Evolutionary conservation across 2,329 filamentous ascomycete genomes (phyloP).

Genomic region (Aspergillus sp.): DNA sequence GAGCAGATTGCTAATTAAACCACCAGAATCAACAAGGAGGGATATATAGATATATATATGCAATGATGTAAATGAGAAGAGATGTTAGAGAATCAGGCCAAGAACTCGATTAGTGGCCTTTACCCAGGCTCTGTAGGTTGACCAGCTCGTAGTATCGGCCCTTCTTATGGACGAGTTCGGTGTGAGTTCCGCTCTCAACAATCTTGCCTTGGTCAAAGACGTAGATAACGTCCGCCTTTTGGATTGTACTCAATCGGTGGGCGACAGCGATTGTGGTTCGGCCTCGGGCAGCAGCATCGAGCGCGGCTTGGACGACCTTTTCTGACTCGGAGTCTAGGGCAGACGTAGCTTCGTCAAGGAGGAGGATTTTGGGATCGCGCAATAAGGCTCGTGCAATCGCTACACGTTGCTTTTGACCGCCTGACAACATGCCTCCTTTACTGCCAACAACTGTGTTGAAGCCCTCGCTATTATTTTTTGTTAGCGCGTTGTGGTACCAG

Average conservation of each 20-base stretch:
- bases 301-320: constrained; percentile 63
- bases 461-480: constrained; percentile 57
- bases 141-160: constrained; percentile 78
- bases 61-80: constrained; percentile 6
- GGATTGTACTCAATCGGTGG: constrained; percentile 87
- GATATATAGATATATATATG: neutral
- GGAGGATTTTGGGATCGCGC: constrained; percentile 82
- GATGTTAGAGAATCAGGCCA: neutral
- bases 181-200: constrained; percentile 80
- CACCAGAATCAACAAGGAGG: neutral
- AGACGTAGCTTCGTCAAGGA: constrained; percentile 73
- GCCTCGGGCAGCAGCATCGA: constrained; percentile 79
- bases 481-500: constrained; percentile 7
- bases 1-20: neutral
- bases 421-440: constrained; percentile 81
- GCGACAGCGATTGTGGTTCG: constrained; percentile 93
- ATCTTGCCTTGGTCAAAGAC: constrained; percentile 91
- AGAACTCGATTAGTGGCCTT: constrained; percentile 37
- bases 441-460: constrained; percentile 83
- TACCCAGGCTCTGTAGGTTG: constrained; percentile 74
- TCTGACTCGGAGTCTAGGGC: constrained; percentile 52
- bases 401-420: constrained; percentile 92
- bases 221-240: constrained; percentile 91
- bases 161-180: constrained; percentile 66
- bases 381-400: constrained; percentile 90